A percentile compares a stretch with the other conserved stretches of the same genome.
Conservation (phyloP, 2,329 filamentous ascomycete genomes). For the Talaromyces atroroseus region DNA sequence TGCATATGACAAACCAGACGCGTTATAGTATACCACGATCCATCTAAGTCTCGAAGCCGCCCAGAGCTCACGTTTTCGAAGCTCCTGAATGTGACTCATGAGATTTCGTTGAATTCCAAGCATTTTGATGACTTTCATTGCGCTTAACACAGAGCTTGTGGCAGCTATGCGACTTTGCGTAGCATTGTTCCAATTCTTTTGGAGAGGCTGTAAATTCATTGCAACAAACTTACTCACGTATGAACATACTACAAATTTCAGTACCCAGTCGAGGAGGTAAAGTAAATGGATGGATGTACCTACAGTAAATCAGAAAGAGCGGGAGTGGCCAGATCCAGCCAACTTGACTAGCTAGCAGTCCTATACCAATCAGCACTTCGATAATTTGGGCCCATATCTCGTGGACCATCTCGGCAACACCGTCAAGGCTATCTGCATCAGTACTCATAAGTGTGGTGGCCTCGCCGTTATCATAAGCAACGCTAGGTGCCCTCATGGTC, state of each 20-base stretch:
- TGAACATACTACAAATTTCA: slow-evolving; percentile 24
- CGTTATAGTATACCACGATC: slow-evolving; percentile 37
- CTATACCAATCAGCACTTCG: slow-evolving; percentile 43
- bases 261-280: neutral
- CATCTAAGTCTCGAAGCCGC: slow-evolving; percentile 38
- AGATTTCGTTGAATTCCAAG: slow-evolving; percentile 42
- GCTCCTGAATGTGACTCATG: slow-evolving; percentile 30
- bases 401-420: slow-evolving; percentile 36
- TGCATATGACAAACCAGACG: slow-evolving; percentile 24
- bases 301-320: slow-evolving; percentile 33
- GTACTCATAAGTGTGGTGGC: slow-evolving; percentile 43
- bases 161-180: slow-evolving; percentile 46
- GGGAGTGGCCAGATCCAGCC: slow-evolving; percentile 42
- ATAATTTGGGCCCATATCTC: slow-evolving; percentile 42
- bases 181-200: slow-evolving; percentile 46
- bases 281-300: slow-evolving; percentile 19
- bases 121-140: slow-evolving; percentile 51
- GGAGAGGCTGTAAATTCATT: slow-evolving; percentile 32
- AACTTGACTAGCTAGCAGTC: slow-evolving; percentile 36
- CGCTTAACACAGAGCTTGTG: slow-evolving; percentile 44
- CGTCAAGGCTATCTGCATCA: slow-evolving; percentile 40
- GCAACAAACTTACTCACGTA: slow-evolving; percentile 30
- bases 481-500: slow-evolving; percentile 25
- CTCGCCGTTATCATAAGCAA: slow-evolving; percentile 30
- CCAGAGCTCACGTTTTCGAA: slow-evolving; percentile 36